A percentile compares a stretch with the other conserved stretches of the same genome.
phyloP scores from a whole-genome alignment of 1,139 yeast species.

The Petasospora fabianii region DNA sequence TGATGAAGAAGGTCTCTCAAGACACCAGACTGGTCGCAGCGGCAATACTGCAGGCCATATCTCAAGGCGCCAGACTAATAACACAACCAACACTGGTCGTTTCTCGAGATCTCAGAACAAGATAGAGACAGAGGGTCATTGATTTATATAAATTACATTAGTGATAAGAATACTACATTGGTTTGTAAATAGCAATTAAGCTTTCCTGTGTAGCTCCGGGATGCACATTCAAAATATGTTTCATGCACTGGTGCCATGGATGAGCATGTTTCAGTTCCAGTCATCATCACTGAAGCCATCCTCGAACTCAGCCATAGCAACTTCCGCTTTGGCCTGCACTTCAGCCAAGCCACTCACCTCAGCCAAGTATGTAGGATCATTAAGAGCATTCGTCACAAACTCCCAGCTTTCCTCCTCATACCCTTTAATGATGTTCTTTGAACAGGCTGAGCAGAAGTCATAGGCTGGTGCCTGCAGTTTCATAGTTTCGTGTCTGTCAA shows the following conservation, averaged over 20 bases:
- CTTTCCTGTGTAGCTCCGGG: too few relatives aligned
- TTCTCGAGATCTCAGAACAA: too few relatives aligned
- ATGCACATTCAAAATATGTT: too few relatives aligned
- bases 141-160: too few relatives aligned
- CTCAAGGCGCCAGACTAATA: too few relatives aligned
- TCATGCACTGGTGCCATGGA: too few relatives aligned
- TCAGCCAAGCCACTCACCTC: constrained; percentile 71
- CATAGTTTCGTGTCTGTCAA: constrained; percentile 59
- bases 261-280: constrained; percentile 12
- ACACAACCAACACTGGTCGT: too few relatives aligned
- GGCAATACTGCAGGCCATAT: not conserved
- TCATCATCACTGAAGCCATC: constrained; percentile 38
- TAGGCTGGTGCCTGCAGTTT: constrained; percentile 71
- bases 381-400: constrained; percentile 67
- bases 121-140: too few relatives aligned
- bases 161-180: too few relatives aligned
- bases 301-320: constrained; percentile 42
- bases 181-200: too few relatives aligned
- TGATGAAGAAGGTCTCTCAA: not conserved
- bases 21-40: not conserved
- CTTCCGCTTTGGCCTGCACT: constrained; percentile 72
- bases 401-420: constrained; percentile 67
- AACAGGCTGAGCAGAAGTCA: constrained; percentile 82
- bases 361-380: constrained; percentile 64
- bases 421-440: constrained; percentile 48